Evolutionary conservation across 2,329 filamentous ascomycete genomes (phyloP), one percentile per base, ranked within the genome.

Genomic region (Fusarium torreyae): DNA sequence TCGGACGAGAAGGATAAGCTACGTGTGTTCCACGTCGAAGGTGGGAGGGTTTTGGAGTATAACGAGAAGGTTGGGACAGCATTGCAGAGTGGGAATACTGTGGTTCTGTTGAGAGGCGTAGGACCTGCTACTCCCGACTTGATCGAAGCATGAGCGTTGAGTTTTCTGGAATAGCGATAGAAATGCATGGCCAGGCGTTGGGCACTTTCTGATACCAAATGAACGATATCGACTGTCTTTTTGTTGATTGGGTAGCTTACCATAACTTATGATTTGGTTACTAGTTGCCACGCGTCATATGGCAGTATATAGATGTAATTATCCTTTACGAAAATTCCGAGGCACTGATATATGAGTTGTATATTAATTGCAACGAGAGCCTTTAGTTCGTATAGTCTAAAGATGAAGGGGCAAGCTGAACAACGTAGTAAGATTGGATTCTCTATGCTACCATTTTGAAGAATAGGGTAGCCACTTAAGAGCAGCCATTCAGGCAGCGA

Each of bases 21-120:
- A 69, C 84, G 96, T 10, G 89, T 99, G 0, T 99, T 97, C 76
- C 94, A 98, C 77, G 93, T 99, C 1, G 94, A 99, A 77, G 93
- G 92, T 0, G 96, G 96, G 0, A 84, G 94, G 60, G 79, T 99
- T 66, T 80, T 99, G 68, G 94, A 96, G 63, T 99, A 97, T 75
- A 89, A 87, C 24, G 94, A 98, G 80, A 94, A 95, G 83, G 84
- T 97, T 57, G 94, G 94, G 6, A 84, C 85, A 53, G 86, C 85
- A 28, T 83, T 97, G 61, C 88, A 88, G 69, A 94, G 88, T 71
- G 96, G 96, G 2, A 95, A 99, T 77, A 98, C 94, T 13, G 89
- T 99, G 68, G 94, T 98, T 24, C 77, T 99, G 74, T 75, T 99
- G 54, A 86, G 96, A 66, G 96, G 96, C 0, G 91, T 98, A 53